A percentile compares a stretch with the other conserved stretches of the same genome.
phyloP scores from a whole-genome alignment of 768 basidiomycete species.

The Russula earlei region DNA sequence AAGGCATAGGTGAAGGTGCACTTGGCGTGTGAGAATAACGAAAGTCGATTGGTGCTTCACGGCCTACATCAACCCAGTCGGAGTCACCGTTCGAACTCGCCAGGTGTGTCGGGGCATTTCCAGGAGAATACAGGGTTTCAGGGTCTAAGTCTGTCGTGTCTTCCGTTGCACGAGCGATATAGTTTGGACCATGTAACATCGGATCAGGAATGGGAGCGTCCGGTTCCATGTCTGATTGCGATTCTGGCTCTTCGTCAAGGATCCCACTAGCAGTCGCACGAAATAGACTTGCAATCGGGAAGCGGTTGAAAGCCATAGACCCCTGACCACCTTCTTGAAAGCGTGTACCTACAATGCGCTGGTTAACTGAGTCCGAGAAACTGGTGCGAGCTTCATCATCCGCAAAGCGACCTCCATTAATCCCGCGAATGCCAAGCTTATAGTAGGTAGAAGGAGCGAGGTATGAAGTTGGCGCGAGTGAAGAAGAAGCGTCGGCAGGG shows the following conservation, averaged over 20 bases:
- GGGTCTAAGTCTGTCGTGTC: constrained; percentile 11
- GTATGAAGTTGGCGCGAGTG: constrained; percentile 68
- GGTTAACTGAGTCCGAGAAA: constrained; percentile 50
- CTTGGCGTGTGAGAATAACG: constrained; percentile 22
- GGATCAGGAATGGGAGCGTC: constrained; percentile 42
- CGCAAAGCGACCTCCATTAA: constrained; percentile 50
- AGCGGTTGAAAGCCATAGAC: constrained; percentile 45
- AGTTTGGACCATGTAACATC: constrained; percentile 46
- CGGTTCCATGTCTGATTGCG: constrained; percentile 12
- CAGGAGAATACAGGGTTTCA: constrained; percentile 22
- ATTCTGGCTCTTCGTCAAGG: constrained; percentile 27
- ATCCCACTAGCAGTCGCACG: constrained; percentile 42
- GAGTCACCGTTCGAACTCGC: constrained; percentile 24
- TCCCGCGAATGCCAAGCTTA: constrained; percentile 54
- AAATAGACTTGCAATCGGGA: constrained; percentile 53
- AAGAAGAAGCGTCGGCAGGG: constrained; percentile 56
- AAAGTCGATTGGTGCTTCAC: constrained; percentile 34
- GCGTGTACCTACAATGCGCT: constrained; percentile 54
- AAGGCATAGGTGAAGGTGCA: not conserved
- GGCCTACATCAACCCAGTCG: constrained; percentile 54
- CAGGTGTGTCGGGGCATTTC: constrained; percentile 21
- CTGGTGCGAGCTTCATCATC: constrained; percentile 34
- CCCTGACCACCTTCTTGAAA: constrained; percentile 66
- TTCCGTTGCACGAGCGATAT: constrained; percentile 22
- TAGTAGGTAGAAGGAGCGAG: constrained; percentile 76